Evolutionary conservation across 108 stramenopile genomes (phyloP).

Genomic region (Fragilaria crotonensis): DNA sequence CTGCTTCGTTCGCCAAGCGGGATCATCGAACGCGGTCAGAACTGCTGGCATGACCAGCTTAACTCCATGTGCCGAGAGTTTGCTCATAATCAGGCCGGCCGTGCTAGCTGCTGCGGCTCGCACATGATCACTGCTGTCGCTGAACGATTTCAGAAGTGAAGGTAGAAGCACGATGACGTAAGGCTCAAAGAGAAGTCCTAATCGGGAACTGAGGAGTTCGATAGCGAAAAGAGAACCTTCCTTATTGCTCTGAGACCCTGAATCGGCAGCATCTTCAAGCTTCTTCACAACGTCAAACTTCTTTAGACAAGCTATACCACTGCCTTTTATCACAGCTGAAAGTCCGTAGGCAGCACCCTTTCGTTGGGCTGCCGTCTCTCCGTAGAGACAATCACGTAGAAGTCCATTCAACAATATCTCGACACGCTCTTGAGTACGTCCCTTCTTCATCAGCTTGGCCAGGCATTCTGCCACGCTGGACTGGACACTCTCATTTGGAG

Average conservation of each 20-base stretch:
- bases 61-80: conserved; percentile 94
- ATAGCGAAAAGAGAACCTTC: conserved; percentile 96
- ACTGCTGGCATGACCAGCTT: conserved; percentile 96
- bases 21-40: conserved; percentile 87
- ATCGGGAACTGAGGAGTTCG: conserved; percentile 80
- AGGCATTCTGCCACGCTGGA: conserved; percentile 72
- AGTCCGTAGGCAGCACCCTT: conserved; percentile 95
- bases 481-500: conserved; percentile 84
- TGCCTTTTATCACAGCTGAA: conserved; percentile 96
- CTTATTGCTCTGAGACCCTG: conserved; percentile 54
- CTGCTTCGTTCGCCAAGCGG: conserved; percentile 96
- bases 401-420: conserved; percentile 53
- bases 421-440: conserved; percentile 61
- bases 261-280: conserved; percentile 79
- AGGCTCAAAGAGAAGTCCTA: conserved; percentile 98
- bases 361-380: conserved; percentile 48
- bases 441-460: conserved; percentile 85
- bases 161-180: conserved; percentile 97
- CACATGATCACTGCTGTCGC: conserved; percentile 89
- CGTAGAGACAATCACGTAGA: conserved; percentile 61
- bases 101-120: conserved; percentile 85
- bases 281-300: conserved; percentile 84
- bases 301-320: conserved; percentile 92
- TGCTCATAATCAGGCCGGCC: conserved; percentile 91
- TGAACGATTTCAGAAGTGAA: conserved; percentile 89